Base-by-base conservation (phyloP, 495 filamentous ascomycete genomes). In the Aspergillus carlsbadensis region DNA sequence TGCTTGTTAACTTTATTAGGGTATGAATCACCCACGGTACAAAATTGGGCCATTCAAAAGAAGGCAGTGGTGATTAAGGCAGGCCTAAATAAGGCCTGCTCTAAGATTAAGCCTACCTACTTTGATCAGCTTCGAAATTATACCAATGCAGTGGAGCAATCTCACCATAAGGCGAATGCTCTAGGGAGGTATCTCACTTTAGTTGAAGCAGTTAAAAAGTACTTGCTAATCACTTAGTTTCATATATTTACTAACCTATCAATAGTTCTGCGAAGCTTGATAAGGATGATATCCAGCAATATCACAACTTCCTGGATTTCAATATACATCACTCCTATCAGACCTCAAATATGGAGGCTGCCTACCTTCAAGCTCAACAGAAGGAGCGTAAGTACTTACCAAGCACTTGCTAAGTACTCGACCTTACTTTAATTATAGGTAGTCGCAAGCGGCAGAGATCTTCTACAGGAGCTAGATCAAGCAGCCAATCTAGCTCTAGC, bases 91-190 rank as follows among this genome's bases (percentile, higher is more conserved):
- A 22, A 54, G 26, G 42, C 50, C 33, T 59, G 44, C 29, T 59
- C 57, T 5, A 59, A 59, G 7, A 54, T 59, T 33, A 21, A 26
- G 24, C 34, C 43, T 48, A 13, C 40, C 53, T 42, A 47, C 15
- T 59, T 40, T 54, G 34, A 49, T 54, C 2, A 22, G 0, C 18
- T 59, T 34, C 22, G 10, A 24, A 53, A 54, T 36, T 34, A 54
- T 59, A 54, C 50, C 37, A 59, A 54, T 59, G 31, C 56, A 42
- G 56, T 52, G 33, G 34, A 59, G 11, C 49, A 59, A 18, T 58
- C 56, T 45, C 31, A 58, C 54, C 33, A 53, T 14, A 54, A 53
- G n/a, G 36, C 49, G 40, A 47, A 59, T 43, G 34, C 33, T n/a
- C 46, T 31, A 10, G 56, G 43, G 8, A 59, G 54, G 15, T 42